A percentile compares a stretch with the other conserved stretches of the same genome.
Evolutionary conservation across 1,139 yeast genomes (phyloP).

Genomic region (Candida mesenterica): DNA sequence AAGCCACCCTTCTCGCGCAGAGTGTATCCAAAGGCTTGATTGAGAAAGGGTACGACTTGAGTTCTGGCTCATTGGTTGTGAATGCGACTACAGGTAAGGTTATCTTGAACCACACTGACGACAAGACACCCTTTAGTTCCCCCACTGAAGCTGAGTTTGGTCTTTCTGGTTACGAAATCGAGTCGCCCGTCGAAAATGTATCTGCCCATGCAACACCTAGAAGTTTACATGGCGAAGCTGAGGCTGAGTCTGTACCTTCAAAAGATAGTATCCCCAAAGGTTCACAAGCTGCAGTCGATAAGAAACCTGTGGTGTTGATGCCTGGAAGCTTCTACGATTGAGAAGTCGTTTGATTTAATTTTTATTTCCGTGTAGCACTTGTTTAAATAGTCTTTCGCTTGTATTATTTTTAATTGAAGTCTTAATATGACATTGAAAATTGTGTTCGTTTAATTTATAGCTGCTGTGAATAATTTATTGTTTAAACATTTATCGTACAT

Average conservation of each 20-base stretch:
- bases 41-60: slow-evolving; percentile 35
- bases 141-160: not conserved
- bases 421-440: too few relatives aligned
- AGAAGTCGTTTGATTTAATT: not conserved
- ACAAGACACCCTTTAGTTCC: not conserved
- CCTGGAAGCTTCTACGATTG: slow-evolving; percentile 1
- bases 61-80: slow-evolving; percentile 35
- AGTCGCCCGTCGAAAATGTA: not conserved
- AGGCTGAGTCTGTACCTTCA: not conserved
- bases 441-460: too few relatives aligned
- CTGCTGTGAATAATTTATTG: too few relatives aligned
- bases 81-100: slow-evolving; percentile 28
- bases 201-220: not conserved
- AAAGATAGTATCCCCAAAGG: not conserved
- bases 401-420: too few relatives aligned
- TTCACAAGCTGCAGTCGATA: not conserved
- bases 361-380: not conserved
- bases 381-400: too few relatives aligned
- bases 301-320: not conserved
- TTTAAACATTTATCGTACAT: too few relatives aligned
- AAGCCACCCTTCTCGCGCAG: slow-evolving; percentile 37
- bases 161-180: not conserved
- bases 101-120: not conserved
- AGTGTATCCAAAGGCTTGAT: slow-evolving; percentile 35
- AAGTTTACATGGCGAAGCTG: not conserved